phyloP scores from a whole-genome alignment of 2,329 filamentous ascomycete genomes.

The Colletotrichum sp. region DNA sequence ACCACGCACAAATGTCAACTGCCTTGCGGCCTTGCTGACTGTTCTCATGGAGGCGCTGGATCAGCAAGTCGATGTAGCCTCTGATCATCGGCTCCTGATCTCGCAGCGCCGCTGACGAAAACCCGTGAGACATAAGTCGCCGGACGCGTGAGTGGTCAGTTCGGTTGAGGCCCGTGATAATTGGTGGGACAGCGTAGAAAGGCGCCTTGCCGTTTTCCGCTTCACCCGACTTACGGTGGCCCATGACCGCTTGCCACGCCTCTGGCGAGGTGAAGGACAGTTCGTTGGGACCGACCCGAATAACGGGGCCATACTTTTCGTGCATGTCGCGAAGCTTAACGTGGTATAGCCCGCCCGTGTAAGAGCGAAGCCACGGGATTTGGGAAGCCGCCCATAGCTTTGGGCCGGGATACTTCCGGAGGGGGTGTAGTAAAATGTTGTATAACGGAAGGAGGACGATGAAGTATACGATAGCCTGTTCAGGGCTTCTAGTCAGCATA shows the following conservation, averaged over 20 bases:
- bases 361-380: not conserved
- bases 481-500: not conserved
- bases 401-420: conserved; percentile 32
- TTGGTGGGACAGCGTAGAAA: not conserved
- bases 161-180: not conserved
- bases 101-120: conserved; percentile 31
- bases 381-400: conserved; percentile 17
- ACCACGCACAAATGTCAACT: conserved; percentile 21
- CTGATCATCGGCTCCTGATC: conserved; percentile 33
- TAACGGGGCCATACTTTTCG: conserved; percentile 45
- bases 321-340: conserved; percentile 36
- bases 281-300: conserved; percentile 51
- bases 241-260: conserved; percentile 45
- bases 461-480: not conserved
- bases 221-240: conserved; percentile 17
- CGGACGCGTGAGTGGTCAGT: conserved; percentile 11
- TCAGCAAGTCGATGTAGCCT: conserved; percentile 14
- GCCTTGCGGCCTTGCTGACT: not conserved
- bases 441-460: conserved; percentile 21
- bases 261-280: conserved; percentile 44
- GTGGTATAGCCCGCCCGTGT: not conserved
- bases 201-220: not conserved
- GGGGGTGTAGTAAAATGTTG: conserved; percentile 31
- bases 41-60: not conserved
- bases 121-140: conserved; percentile 31